phyloP scores from a whole-genome alignment of 768 basidiomycete species.

The Naematelia aurantialba region DNA sequence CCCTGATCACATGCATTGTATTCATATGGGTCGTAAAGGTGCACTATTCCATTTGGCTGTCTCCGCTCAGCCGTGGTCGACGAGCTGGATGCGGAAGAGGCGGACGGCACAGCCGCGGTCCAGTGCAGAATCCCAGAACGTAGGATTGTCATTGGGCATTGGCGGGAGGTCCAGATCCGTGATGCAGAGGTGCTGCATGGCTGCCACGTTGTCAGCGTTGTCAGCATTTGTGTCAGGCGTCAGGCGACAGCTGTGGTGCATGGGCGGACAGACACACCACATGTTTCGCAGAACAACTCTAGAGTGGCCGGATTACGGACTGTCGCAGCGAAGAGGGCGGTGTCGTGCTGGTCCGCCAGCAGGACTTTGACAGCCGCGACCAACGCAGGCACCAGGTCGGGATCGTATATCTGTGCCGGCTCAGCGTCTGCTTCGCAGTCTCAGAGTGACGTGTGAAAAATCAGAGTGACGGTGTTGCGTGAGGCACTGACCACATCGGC shows the following conservation, averaged over 20 bases:
- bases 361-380: slow-evolving; percentile 30
- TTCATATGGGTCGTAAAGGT: slow-evolving; percentile 34
- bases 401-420: slow-evolving; percentile 46
- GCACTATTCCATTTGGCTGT: no score
- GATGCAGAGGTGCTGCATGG: slow-evolving; percentile 4
- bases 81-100: slow-evolving; percentile 13
- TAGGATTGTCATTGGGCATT: slow-evolving; percentile 10
- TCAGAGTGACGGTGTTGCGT: no score
- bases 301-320: slow-evolving; percentile 42
- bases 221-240: slow-evolving; percentile 4
- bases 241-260: background rate
- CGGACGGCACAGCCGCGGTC: slow-evolving; percentile 29
- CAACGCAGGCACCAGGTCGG: slow-evolving; percentile 40
- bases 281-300: slow-evolving; percentile 26
- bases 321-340: slow-evolving; percentile 44
- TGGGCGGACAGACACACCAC: slow-evolving; percentile 23
- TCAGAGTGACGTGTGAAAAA: background rate
- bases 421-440: background rate
- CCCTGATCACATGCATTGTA: slow-evolving; percentile 47
- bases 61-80: background rate
- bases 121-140: slow-evolving; percentile 40
- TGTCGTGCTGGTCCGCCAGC: slow-evolving; percentile 9
- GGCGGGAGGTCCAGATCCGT: slow-evolving; percentile 15
- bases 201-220: no score
- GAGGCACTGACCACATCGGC: slow-evolving; percentile 44